Evolutionary conservation across 2,329 filamentous ascomycete species (phyloP), one percentile per base, ranked within the genome.

Genomic region (Alternaria viburni): DNA sequence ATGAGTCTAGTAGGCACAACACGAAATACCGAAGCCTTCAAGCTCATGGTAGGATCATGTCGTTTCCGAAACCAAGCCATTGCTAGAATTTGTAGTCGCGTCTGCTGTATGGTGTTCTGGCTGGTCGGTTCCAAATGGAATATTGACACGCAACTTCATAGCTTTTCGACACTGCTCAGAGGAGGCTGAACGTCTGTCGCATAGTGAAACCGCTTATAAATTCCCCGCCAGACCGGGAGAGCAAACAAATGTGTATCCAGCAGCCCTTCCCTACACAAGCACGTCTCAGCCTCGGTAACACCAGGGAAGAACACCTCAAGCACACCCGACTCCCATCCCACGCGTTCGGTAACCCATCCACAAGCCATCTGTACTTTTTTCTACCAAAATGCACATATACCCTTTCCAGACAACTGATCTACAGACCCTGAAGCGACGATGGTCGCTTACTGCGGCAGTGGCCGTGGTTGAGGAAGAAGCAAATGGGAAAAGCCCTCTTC

Each of bases 231-330:
- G 0, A 17, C 36, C 36, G 0, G 0, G n/a, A 17, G 36, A 41
- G 36, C 36, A 17, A 17, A 2, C n/a, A 17, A 41, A 17, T 2
- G 1, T 41, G 36, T 41, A 41, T 41, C 9, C 3, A 41, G n/a
- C 36, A 41, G 36, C 36, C n/a, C 3, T 41, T 6, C 15, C n/a
- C 36, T 41, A 41, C 36, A 41, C 15, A 17, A 41, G 1, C 36
- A 17, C n/a, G n/a, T 41, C 36, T 41, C 36, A 41, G 36, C 36
- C 36, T 41, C 36, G 15, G 36, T 41, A 11, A 41, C 36, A 41
- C 36, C 36, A 41, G 3, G 36, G 6, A 41, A 41, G 36, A 0
- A 41, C 0, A 0, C 36, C 0, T 17, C n/a, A 17, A 0, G 36
- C 1, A 17, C 15, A 17, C 36, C 36, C 0, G 36, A 11, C 36